Evolutionary conservation across 202 grass and related monocot species (phyloP).

Genomic region (Panicum hallii): DNA sequence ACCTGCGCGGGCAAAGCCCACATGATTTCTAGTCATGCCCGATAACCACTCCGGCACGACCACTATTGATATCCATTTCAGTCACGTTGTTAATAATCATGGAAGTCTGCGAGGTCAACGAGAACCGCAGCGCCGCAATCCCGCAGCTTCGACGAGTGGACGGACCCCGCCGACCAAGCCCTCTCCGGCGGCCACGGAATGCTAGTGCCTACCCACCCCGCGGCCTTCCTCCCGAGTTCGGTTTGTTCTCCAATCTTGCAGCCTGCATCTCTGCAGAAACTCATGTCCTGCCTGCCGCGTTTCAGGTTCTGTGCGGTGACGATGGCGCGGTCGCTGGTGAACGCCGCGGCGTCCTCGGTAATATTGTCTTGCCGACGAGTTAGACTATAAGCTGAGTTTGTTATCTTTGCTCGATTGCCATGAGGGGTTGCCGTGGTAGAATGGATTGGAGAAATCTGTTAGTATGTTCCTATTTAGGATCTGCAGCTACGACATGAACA

Average conservation of each 20-base stretch:
- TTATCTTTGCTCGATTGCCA: not conserved
- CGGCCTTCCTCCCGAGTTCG: not conserved
- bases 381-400: not conserved
- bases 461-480: not conserved
- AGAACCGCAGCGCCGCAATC: not conserved
- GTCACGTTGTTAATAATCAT: no score
- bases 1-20: constrained; percentile 90
- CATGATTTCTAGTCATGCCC: constrained; percentile 99
- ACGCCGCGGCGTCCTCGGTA: constrained; percentile 49
- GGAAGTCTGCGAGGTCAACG: not conserved
- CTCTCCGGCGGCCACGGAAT: constrained; percentile 80
- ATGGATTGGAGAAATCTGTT: not conserved
- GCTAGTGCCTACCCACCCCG: constrained; percentile 36
- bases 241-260: not conserved
- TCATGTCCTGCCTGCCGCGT: not conserved
- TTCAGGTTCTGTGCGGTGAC: constrained; percentile 77
- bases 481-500: not conserved
- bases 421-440: not conserved
- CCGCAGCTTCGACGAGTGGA: constrained; percentile 82
- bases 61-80: no score
- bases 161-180: constrained; percentile 65
- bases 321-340: constrained; percentile 56
- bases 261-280: not conserved
- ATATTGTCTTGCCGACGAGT: not conserved
- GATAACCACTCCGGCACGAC: constrained; percentile 96